Evolutionary conservation across 805 yeast genomes (phyloP), one percentile per base, ranked within the genome.

Genomic region (Maudiozyma bulderi): DNA sequence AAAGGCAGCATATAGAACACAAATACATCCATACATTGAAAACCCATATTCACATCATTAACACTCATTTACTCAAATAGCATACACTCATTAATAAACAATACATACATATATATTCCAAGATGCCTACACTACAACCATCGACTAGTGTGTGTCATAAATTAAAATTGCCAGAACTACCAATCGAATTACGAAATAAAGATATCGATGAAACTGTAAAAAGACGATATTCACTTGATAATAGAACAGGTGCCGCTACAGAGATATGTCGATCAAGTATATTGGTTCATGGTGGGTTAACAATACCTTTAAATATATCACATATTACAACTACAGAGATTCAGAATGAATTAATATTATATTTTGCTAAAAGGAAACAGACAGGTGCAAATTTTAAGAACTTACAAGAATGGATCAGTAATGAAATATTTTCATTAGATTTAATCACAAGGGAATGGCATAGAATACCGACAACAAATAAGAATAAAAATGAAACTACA

Each of bases 171-270:
- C 90, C 90, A 6, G 71, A 73, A 6, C 56, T 66, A 10, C 59
- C 62, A 13, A 49, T 53, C 14, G 47, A 55, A 26, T 50, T 51
- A 13, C 47, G 42, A 49, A 14, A n/a, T 38, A 33, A 43, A 30
- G 30, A 45, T 14, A 10, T 30, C 14, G 78, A 57, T 43, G 73
- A 70, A 34, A 49, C 61, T 2, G 55, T 56, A 4, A 85, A 79
- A 55, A 77, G 76, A 49, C 68, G 84, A 31, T 60, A 73, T 42
- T 73, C 78, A 49, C 66, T 84, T 52, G 79, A 78, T 47, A 76
- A 76, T 43, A 71, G 91, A 49, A 81, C 88, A 1, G 93, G 93
- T 13, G 77, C 87, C 1, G 78, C 87, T 0, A 67, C 80, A 1
- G 68, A 75, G 1, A 69, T 81, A 29, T 71, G 75, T 37, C 76